phyloP scores from a whole-genome alignment of 2,329 filamentous ascomycete genomes.

The Knoxdaviesia capensis region DNA sequence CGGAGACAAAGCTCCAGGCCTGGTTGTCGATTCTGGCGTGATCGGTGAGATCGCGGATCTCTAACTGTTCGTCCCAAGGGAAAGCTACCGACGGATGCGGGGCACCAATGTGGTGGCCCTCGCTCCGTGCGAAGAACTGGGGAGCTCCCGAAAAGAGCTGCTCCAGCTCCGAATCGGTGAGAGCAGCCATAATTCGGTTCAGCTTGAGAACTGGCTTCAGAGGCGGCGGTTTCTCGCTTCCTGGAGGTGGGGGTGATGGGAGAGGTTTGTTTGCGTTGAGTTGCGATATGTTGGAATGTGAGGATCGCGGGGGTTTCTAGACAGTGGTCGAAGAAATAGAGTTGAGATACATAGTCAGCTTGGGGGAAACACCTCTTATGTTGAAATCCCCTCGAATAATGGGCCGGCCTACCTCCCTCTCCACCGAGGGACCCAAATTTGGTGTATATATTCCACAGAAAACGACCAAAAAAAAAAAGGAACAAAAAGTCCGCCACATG shows the following conservation, averaged over 20 bases:
- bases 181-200: constrained; percentile 36
- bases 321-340: no score
- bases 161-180: constrained; percentile 39
- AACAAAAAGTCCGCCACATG: no score
- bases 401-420: no score
- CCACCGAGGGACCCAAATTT: no score
- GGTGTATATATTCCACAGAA: no score
- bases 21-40: constrained; percentile 41
- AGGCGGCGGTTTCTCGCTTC: constrained; percentile 17
- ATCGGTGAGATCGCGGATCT: constrained; percentile 43
- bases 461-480: no score
- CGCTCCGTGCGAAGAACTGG: constrained; percentile 44
- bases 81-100: constrained; percentile 44
- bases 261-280: constrained; percentile 34
- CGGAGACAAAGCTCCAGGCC: constrained; percentile 41
- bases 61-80: constrained; percentile 43
- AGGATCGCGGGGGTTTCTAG: no score
- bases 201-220: constrained; percentile 27
- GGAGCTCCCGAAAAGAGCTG: constrained; percentile 59
- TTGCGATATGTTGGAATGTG: no score
- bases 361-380: no score
- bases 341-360: no score
- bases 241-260: constrained; percentile 27
- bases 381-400: no score
- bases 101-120: constrained; percentile 37